Evolutionary conservation across 2,329 filamentous ascomycete species (phyloP).

Genomic region (Dryadomyces quercivorus): DNA sequence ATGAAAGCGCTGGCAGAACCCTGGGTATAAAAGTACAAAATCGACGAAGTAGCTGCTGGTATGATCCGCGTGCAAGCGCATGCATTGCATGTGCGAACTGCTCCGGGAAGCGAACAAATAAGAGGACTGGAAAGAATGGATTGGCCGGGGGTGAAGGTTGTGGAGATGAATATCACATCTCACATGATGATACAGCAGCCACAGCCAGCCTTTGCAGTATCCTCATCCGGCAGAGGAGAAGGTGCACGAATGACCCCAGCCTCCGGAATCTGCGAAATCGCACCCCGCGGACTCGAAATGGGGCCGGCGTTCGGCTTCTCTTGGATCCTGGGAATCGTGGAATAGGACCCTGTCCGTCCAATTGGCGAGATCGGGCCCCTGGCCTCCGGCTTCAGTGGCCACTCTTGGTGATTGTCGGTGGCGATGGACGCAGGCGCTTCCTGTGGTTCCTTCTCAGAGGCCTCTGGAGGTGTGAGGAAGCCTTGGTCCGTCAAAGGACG

Average conservation of each 20-base stretch:
- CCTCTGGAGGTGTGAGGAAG: constrained; percentile 32
- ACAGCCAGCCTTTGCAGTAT: constrained; percentile 41
- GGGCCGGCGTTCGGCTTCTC: constrained; percentile 28
- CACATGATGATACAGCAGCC: constrained; percentile 68
- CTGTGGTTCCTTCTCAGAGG: constrained; percentile 14
- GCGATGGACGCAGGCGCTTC: constrained; percentile 5
- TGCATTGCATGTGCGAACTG: neutral
- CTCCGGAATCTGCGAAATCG: constrained; percentile 27
- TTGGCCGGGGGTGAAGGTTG: neutral
- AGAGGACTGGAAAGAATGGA: neutral
- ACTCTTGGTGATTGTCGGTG: constrained; percentile 25
- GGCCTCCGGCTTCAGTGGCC: constrained; percentile 43
- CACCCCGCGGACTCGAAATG: constrained; percentile 32
- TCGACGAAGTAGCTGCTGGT: neutral
- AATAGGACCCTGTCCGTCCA: constrained; percentile 39
- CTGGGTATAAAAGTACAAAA: neutral
- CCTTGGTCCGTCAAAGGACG: constrained; percentile 63
- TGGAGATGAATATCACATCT: constrained; percentile 18
- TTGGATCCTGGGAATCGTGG: constrained; percentile 49
- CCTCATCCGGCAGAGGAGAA: constrained; percentile 36
- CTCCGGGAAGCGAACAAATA: neutral
- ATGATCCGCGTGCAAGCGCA: neutral
- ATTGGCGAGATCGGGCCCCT: constrained; percentile 35
- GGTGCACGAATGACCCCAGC: constrained; percentile 30
- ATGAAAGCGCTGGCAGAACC: neutral